phyloP scores from a whole-genome alignment of 805 yeast species.

The Candida maris region DNA sequence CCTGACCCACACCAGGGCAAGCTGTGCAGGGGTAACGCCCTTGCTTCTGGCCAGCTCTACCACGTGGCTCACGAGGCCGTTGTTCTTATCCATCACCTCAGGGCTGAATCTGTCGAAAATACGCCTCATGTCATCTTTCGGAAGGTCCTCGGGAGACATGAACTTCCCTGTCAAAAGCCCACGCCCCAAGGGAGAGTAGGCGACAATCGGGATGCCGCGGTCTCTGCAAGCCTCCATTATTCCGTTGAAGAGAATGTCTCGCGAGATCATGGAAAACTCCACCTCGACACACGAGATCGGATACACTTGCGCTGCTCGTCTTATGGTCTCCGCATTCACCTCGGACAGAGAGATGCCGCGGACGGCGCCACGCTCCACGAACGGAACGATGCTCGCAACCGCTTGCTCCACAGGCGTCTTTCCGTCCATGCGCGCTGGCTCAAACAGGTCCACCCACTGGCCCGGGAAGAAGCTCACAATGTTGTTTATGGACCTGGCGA shows the following conservation, averaged over 20 bases:
- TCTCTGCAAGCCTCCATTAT: conserved; percentile 56
- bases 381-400: conserved; percentile 51
- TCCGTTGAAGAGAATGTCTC: conserved; percentile 61
- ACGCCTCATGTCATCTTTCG: conserved; percentile 53
- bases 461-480: conserved; percentile 38
- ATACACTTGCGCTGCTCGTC: conserved; percentile 50
- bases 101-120: conserved; percentile 54
- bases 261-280: conserved; percentile 71
- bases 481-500: conserved; percentile 46
- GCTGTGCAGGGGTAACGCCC: conserved; percentile 55
- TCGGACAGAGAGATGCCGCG: conserved; percentile 76
- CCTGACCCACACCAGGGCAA: conserved; percentile 66
- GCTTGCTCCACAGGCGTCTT: conserved; percentile 56
- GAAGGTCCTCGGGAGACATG: conserved; percentile 43
- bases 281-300: conserved; percentile 71
- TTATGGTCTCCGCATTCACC: conserved; percentile 57
- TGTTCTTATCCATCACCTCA: conserved; percentile 48
- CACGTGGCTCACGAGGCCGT: conserved; percentile 45
- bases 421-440: conserved; percentile 67
- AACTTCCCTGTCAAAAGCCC: conserved; percentile 71
- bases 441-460: conserved; percentile 52
- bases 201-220: conserved; percentile 60
- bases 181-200: conserved; percentile 81
- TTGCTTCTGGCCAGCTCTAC: conserved; percentile 45
- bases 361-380: conserved; percentile 59